Evolutionary conservation across 768 basidiomycete species (phyloP), one percentile per base, ranked within the genome.

Genomic region (Tylopilus subfusipes): DNA sequence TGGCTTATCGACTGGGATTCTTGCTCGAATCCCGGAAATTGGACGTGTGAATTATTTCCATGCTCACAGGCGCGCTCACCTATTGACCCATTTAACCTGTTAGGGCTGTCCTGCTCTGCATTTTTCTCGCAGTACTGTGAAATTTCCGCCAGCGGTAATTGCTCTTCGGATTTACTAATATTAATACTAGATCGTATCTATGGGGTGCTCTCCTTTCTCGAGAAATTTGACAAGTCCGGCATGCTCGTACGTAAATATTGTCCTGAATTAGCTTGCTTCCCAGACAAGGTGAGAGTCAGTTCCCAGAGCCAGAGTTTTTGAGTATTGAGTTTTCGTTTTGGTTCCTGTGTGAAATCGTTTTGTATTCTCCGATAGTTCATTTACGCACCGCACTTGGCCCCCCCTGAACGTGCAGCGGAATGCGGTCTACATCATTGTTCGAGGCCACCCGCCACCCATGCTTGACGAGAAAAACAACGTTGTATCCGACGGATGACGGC

Each of bases 91-190:
- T 56, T 38, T 36, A 55, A 45, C 51, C n/a, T n/a, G n/a, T n/a
- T n/a, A 50, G 39, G 57, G 50, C 38, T 56, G 53, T 58, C 56
- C 29, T 59, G 44, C 43, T 48, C 61, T 53, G 49, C 59, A 30
- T 58, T 69, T 54, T 60, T 60, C 59, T 64, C 61, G 64, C 63
- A 65, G 65, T 56, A 58, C 40, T 30, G 59, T 58, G 55, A 66
- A 61, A 70, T 65, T 57, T 62, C 66, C 63, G 61, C 40, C 50
- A 56, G 58, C 64, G 64, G 69, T 64, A 64, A 68, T 68, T 67
- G 60, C 48, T 42, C 52, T 55, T 55, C 54, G 51, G 54, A 55
- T 61, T 61, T 52, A 51, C 67, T 70, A 61, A 69, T 61, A 55
- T 63, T 60, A 56, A 50, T n/a, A 13, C 54, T 31, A 68, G 68